Percentiles rank a stretch among this genome's conserved stretches.
Evolutionary conservation across 805 yeast species (phyloP).

Genomic region (Pichia paraexigua): DNA sequence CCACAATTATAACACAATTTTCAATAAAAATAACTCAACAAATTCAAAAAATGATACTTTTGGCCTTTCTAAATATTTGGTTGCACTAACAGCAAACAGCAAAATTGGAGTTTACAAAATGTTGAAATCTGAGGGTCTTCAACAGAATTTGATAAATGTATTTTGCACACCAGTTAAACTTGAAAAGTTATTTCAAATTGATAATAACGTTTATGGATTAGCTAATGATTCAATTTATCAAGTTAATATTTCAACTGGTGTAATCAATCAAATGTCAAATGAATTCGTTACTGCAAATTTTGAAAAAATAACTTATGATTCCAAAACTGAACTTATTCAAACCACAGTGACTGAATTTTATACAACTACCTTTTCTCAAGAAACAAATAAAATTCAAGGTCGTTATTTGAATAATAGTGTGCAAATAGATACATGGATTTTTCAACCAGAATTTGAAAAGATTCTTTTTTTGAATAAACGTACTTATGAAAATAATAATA

Average conservation of each 20-base stretch:
- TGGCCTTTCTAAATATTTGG: conserved; percentile 38
- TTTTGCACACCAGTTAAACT: conserved; percentile 1
- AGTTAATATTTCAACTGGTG: not conserved
- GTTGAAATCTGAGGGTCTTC: conserved; percentile 20
- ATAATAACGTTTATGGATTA: conserved; percentile 2
- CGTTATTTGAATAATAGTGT: conserved; percentile 1
- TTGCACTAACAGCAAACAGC: conserved; percentile 34
- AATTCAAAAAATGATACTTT: conserved; percentile 27
- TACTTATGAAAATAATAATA: conserved; percentile 30
- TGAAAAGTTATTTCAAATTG: conserved; percentile 10
- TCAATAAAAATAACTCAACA: conserved; percentile 10
- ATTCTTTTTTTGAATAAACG: conserved; percentile 35
- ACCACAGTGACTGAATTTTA: conserved; percentile 13
- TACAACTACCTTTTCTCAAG: conserved; percentile 3
- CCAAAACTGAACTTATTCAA: conserved; percentile 10
- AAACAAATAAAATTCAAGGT: conserved; percentile 13
- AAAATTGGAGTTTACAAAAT: conserved; percentile 37
- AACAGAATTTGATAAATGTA: conserved; percentile 1
- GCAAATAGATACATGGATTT: conserved; percentile 17
- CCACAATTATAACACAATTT: conserved; percentile 21
- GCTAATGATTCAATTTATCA: not conserved
- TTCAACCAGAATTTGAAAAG: conserved; percentile 22
- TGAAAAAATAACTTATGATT: conserved; percentile 1
- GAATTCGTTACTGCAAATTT: conserved; percentile 3
- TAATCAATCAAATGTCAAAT: not conserved